Evolutionary conservation across 1,139 yeast genomes (phyloP), one percentile per base, ranked within the genome.

Genomic region (Yamadazyma atlantica): DNA sequence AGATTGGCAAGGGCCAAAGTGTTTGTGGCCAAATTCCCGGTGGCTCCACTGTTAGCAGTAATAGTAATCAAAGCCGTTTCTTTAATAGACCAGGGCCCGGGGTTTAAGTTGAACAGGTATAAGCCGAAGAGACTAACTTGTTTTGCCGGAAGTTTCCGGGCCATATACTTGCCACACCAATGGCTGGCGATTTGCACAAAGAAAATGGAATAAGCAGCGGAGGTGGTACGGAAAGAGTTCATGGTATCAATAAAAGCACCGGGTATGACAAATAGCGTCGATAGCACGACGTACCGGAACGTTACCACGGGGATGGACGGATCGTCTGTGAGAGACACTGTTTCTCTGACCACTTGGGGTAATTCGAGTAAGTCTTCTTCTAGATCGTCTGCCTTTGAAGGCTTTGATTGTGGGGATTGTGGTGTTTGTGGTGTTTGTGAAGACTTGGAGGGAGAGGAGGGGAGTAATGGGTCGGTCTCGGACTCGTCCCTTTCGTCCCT

Each of bases 211-310:
- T 69, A 71, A 2, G 73, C 67, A 10, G 75, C 75, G 17, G 73
- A 61, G 0, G 76, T 71, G 3, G 76, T 70, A 41, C 78, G 53
- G 49, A 59, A 72, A 2, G 73, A 64, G 46, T 71, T 72, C 72
- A 72, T 62, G 9, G 76, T 71, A 42, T 64, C 73, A 14, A 71
- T 58, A 41, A 72, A 67, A 1, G 78, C 78, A 17, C 77, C 78
- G 1, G 78, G 78, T 2, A 66, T 49, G 2, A 72, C 62, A 42
- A 72, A 69, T 1, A 72, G 29, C 3, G 64, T 46, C 11, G 74
- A 59, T 15, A 72, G 49, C 2, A 72, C 21, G 33, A 71, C 55
- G 45, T 65, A 69, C 13, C 76, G 48, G 43, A 71, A 66, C 0
- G 77, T 72, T n/a, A 68, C 43, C 7, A 65, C 60, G 2, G 70